Base-by-base conservation (phyloP, 306 rosid genomes). In the Fragaria iinumae region DNA sequence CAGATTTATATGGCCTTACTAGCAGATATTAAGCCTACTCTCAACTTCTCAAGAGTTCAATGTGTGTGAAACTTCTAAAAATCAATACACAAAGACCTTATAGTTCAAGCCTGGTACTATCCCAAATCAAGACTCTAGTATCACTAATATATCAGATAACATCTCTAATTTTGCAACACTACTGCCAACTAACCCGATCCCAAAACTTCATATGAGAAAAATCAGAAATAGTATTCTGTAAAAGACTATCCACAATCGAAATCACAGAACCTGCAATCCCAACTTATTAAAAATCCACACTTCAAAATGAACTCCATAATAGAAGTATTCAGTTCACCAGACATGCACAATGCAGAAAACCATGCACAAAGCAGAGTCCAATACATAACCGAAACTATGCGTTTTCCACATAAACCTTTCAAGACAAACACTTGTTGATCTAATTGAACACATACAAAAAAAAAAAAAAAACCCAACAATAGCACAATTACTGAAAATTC, bases 401-500 rank as follows among this genome's bases (percentile, higher is more conserved):
- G 25, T 39, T 14, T 65, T 71, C 50, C 66, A 18, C 27, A 41
- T 67, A 69, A 69, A 57, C 85, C 77, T 69, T 29, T 34, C 36
- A 25, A 25, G 25, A 39, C 66, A 32, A 57, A n/a, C 74, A 32
- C 36, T 47, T 18, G 1, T 17, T n/a, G 25, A 73, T 48, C 75
- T 9, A 18, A 69, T 25, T 14, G 32, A 66, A 56, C 29, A 55
- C 29, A 55, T n/a, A 8, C n/a, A 11, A 71, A 3, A 14, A 36
- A 17, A 20, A 4, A 75, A 3, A n/a, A 45, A 17, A 25, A 20
- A 12, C 43, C 74, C 89, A 68, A 16, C 39, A 79, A 87, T 8
- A 82, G 57, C 71, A 57, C 5, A 69, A 72, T 55, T 72, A 39
- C 53, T 43, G 77, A 79, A 41, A 84, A 85, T 80, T 86, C 50